phyloP scores from a whole-genome alignment of 257 asterid genomes.

The Solanum dulcamara region DNA sequence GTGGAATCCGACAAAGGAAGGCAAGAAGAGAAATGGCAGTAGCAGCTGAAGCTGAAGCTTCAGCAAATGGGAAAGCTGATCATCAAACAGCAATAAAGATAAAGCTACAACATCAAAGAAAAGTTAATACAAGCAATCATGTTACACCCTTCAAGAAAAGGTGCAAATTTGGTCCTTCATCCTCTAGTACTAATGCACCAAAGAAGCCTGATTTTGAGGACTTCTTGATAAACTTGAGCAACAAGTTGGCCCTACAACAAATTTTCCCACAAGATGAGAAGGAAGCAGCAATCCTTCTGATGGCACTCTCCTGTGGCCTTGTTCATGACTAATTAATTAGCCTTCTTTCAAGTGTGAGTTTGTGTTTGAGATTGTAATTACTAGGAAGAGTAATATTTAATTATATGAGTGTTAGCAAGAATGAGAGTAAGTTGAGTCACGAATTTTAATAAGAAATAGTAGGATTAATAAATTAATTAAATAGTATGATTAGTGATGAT shows the following conservation, averaged over 20 bases:
- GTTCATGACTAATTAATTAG: conserved; percentile 37
- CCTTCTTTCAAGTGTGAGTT: neutral
- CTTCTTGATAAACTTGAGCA: conserved; percentile 59
- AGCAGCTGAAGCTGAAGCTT: neutral
- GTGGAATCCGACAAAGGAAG: conserved; percentile 91
- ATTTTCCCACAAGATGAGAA: conserved; percentile 90
- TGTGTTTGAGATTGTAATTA: neutral
- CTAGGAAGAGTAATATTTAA: neutral
- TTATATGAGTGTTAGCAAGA: neutral
- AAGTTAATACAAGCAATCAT: conserved; percentile 14
- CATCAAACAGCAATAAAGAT: conserved; percentile 24
- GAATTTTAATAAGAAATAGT: neutral
- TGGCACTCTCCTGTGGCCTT: conserved; percentile 83
- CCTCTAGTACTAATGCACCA: neutral
- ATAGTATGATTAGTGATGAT: neutral
- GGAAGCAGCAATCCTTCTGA: conserved; percentile 85
- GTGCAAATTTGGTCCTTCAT: conserved; percentile 11
- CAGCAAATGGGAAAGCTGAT: conserved; percentile 13
- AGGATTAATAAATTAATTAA: neutral
- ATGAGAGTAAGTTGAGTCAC: neutral
- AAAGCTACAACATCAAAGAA: conserved; percentile 28
- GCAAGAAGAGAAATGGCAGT: conserved; percentile 84
- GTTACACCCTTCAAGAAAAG: conserved; percentile 42
- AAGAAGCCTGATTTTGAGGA: conserved; percentile 48
- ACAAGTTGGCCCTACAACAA: conserved; percentile 46